Evolutionary conservation across 495 filamentous ascomycete species (phyloP).

Genomic region (Lophiotrema nucula): DNA sequence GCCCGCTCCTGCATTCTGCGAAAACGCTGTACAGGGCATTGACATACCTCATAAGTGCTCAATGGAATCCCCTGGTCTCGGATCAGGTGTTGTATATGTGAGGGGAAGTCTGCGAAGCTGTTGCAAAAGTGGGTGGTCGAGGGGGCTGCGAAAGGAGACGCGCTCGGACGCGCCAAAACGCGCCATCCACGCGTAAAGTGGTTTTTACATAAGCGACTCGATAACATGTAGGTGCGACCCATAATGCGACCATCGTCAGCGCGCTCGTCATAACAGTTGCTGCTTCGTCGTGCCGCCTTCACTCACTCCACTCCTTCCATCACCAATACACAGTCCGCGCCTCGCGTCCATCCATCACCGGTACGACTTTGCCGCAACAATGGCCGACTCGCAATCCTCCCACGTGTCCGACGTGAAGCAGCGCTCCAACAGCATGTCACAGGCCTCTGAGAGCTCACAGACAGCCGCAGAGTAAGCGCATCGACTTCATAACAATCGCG

Average conservation of each 20-base stretch:
- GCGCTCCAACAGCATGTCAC: constrained; percentile 48
- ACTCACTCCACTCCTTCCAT: neutral
- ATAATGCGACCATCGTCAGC: no score
- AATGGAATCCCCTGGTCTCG: neutral
- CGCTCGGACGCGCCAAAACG: neutral
- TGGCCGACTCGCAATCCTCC: neutral
- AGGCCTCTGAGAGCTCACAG: constrained; percentile 68
- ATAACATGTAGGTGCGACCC: no score
- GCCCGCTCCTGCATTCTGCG: no score
- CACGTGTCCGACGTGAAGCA: neutral
- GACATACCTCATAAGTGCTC: constrained; percentile 40
- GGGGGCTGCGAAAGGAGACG: constrained; percentile 20
- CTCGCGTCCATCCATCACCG: neutral
- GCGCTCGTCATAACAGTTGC: no score
- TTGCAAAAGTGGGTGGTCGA: neutral
- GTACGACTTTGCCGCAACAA: no score
- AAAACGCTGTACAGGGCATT: no score
- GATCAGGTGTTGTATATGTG: no score
- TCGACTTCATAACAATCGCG: neutral
- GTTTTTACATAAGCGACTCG: no score
- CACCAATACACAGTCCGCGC: neutral
- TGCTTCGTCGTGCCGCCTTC: no score
- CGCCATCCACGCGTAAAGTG: neutral
- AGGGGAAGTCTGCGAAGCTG: neutral
- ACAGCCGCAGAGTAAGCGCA: constrained; percentile 74